phyloP scores from a whole-genome alignment of 148 eudicot genomes.

The Suaeda aralocaspica region DNA sequence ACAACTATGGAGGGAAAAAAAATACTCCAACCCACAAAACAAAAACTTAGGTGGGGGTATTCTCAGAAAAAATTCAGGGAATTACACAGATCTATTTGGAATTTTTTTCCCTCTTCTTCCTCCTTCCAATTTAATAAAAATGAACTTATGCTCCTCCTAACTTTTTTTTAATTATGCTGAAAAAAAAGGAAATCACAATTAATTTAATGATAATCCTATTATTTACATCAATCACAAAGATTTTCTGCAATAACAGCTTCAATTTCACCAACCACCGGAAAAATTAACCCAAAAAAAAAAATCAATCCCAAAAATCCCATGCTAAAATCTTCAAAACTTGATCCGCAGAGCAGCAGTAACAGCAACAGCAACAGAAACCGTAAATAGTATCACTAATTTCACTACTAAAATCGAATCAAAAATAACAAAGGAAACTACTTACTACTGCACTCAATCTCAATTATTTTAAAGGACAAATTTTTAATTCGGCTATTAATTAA shows the following conservation, averaged over 20 bases:
- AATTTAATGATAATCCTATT: slow-evolving; percentile 14
- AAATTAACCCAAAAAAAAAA: slow-evolving; percentile 10
- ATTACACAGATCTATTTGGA: slow-evolving; percentile 21
- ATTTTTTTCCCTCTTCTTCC: slow-evolving; percentile 20
- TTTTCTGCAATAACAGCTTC: slow-evolving; percentile 11
- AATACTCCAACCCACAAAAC: slow-evolving; percentile 35
- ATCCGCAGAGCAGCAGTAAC: slow-evolving; percentile 30
- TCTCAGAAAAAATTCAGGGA: slow-evolving; percentile 15
- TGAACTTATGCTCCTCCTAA: slow-evolving; percentile 26
- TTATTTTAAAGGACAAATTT: background rate
- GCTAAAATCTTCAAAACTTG: slow-evolving; percentile 38
- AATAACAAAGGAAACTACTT: slow-evolving; percentile 9
- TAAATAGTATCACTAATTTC: slow-evolving; percentile 1
- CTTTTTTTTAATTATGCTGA: slow-evolving; percentile 31
- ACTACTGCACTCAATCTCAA: background rate
- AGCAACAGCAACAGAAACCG: slow-evolving; percentile 19
- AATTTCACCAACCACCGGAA: slow-evolving; percentile 27
- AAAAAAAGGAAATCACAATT: slow-evolving; percentile 27
- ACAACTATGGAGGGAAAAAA: slow-evolving; percentile 2
- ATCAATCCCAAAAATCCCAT: slow-evolving; percentile 19
- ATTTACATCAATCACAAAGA: slow-evolving; percentile 28
- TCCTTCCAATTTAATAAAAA: slow-evolving; percentile 13
- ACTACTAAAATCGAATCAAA: slow-evolving; percentile 14
- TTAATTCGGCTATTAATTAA: slow-evolving; percentile 17
- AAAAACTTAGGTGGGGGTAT: slow-evolving; percentile 47